Base-by-base conservation (phyloP, 2,329 filamentous ascomycete genomes). In the Scortechinia acanthostroma region DNA sequence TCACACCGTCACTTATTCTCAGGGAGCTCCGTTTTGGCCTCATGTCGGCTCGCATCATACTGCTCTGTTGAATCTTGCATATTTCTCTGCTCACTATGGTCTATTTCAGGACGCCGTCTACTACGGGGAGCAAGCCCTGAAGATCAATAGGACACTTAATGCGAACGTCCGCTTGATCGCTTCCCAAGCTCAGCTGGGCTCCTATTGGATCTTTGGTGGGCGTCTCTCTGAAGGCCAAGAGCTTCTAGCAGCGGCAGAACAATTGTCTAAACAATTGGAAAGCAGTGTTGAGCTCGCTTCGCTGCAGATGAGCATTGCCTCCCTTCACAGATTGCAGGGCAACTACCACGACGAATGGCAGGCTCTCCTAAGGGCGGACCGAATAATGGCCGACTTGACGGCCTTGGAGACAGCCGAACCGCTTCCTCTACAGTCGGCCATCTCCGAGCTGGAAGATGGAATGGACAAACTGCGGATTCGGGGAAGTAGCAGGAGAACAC, bases 101-200 rank as follows among this genome's bases (percentile, higher is more conserved):
- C 55, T 80, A n/a, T 73, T 77, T 45, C 68, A 73, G 42, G 78
- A 83, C 52, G 74, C 78, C 5, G 63, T 76, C 1, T 77, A 76
- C 50, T 76, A 78, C 49, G 68, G 70, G 3, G 71, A 80, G 46
- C 74, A 80, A 51, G 76, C 76, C 3, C 59, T 76, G 45, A 76
- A 74, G 48, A 63, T 80, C 47, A 72, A 73, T 46, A 64, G 65
- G 42, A 67, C 70, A 2, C 61, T 74, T 1, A 58, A 67, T 45
- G 65, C 71, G 1, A 66, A 66, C 46, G 63, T 70, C 22, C 64
- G 73, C 1, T 56, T 66, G 19, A 58, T 66, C 17, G 62, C 69
- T 22, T 69, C 66, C 43, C 60, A 67, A 53, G 61, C 65, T 45
- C 53, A 70, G 51, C 52, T 71, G 33, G 65, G 63, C 17, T 57